Conservation (phyloP, 345 rosid genomes). For the Brassica nigra region DNA sequence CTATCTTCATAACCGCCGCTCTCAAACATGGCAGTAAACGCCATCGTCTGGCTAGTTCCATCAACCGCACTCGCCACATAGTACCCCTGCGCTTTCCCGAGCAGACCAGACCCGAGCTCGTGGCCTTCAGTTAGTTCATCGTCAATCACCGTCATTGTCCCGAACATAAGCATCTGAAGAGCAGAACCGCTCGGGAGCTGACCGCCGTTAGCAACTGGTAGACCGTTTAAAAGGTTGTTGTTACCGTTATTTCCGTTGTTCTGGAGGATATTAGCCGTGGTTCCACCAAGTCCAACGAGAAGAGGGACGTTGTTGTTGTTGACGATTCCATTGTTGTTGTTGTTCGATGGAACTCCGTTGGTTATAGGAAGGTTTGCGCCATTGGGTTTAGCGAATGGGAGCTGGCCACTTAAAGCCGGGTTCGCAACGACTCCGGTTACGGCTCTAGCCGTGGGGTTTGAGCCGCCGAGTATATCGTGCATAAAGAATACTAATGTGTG, state of each 20-base stretch:
- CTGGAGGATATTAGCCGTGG: conserved; percentile 48
- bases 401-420: conserved; percentile 67
- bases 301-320: conserved; percentile 89
- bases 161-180: conserved; percentile 72
- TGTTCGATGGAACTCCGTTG: conserved; percentile 63
- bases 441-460: conserved; percentile 70
- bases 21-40: conserved; percentile 76
- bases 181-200: conserved; percentile 57
- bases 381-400: conserved; percentile 83
- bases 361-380: conserved; percentile 73
- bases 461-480: conserved; percentile 82
- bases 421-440: conserved; percentile 75
- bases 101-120: conserved; percentile 62
- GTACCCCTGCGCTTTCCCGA: conserved; percentile 90
- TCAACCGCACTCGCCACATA: conserved; percentile 76
- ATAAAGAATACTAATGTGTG: conserved; percentile 60
- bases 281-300: conserved; percentile 78
- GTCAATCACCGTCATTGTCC: conserved; percentile 78
- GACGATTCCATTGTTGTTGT: conserved; percentile 60
- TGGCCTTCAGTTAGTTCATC: conserved; percentile 77
- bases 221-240: conserved; percentile 46
- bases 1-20: conserved; percentile 69
- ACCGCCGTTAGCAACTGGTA: conserved; percentile 53
- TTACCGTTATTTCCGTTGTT: conserved; percentile 54
- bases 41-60: conserved; percentile 79